Base-by-base conservation (phyloP, 179 eudicot genomes). In the Beta lomatogona region DNA sequence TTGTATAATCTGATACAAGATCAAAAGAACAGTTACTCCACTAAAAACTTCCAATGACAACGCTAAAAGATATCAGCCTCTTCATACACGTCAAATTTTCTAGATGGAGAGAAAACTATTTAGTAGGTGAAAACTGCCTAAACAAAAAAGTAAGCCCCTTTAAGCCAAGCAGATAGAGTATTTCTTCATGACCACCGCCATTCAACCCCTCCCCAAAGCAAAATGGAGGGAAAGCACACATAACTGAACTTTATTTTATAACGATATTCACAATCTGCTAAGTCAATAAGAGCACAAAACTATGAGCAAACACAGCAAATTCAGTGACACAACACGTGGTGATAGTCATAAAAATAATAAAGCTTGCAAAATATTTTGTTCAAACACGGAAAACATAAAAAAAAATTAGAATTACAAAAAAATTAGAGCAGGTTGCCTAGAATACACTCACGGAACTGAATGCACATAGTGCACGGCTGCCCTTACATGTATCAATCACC, bases 1-100 rank as follows among this genome's bases (percentile, higher is more conserved):
- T 77, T 85, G 90, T 70, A 80, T 81, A 45, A 87, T 87, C 97
- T 93, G 84, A 61, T 63, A 85, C 77, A 73, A 65, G 53, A 81
- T 9, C 66, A 75, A 28, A 61, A 79, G 59, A 73, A 67, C 4
- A 50, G 14, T 70, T 58, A 57, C 65, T 59, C 82, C 48, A 52
- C 46, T 31, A 53, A 45, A 16, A 22, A 44, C 57, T 71, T 45
- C 16, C 60, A 54, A 21, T 53, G 79, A 50, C 67, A 75, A 81
- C 53, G 25, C 53, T 18, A 21, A 80, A 22, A 73, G 14, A 15
- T 14, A 12, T 28, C 50, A 22, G 22, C 18, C 45, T 21, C 76
- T 73, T 54, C 52, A 50, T 52, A 72, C 18, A 48, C 50, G 57
- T 48, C 3, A 52, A 14, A 21, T 31, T 2, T 53, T 25, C 76